phyloP scores from a whole-genome alignment of 2,329 filamentous ascomycete genomes.

The Fusarium miscanthi region DNA sequence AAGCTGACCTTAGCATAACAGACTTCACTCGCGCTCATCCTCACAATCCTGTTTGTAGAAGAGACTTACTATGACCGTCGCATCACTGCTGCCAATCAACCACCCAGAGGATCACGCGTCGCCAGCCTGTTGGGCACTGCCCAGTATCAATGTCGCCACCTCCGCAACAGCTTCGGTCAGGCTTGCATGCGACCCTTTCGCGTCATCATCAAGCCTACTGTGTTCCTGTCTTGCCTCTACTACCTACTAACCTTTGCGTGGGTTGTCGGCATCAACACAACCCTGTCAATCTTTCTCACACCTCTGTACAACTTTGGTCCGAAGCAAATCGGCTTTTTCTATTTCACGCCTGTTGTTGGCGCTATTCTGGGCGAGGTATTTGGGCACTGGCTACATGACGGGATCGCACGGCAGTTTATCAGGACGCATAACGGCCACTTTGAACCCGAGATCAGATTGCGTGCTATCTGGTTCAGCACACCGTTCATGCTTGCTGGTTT shows the following conservation, averaged over 20 bases:
- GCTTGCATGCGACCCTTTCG: background rate
- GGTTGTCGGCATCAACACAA: background rate
- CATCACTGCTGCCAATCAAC: background rate
- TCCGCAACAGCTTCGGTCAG: background rate
- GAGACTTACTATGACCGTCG: background rate
- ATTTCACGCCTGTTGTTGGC: background rate
- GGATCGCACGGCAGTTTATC: background rate
- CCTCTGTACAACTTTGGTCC: background rate
- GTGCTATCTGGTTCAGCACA: background rate
- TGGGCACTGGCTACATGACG: background rate
- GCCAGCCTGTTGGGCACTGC: background rate
- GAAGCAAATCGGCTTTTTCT: background rate
- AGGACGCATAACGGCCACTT: background rate
- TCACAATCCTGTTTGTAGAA: background rate
- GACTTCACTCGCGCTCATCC: background rate
- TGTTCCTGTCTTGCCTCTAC: background rate
- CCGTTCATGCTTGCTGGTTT: background rate
- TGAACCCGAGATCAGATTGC: background rate
- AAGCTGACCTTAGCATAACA: background rate
- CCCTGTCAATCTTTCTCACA: background rate
- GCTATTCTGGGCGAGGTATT: background rate
- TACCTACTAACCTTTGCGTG: background rate
- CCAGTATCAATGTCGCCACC: background rate
- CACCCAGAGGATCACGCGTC: background rate
- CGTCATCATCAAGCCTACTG: background rate